Conservation (phyloP, 2,329 filamentous ascomycete species). For the Ophiostoma populinum region DNA sequence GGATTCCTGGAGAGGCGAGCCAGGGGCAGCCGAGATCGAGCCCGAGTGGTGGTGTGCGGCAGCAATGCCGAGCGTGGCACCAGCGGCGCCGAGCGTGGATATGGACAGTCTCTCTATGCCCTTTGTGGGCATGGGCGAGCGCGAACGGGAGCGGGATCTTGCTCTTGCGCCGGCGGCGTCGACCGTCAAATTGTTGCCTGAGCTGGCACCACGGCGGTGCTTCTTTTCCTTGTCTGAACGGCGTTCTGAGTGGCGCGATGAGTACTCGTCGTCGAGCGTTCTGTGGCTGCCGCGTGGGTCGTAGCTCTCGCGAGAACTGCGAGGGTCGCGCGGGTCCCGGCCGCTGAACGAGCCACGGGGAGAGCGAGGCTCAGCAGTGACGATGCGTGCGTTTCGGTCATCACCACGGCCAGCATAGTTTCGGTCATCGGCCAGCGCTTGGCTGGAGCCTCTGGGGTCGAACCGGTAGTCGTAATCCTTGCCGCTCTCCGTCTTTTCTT, state of each 20-base stretch:
- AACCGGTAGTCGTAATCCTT: conserved; percentile 17
- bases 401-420: conserved; percentile 11
- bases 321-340: conserved; percentile 5
- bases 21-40: conserved; percentile 41
- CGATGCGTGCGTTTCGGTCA: conserved; percentile 1
- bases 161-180: conserved; percentile 17
- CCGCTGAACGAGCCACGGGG: not conserved
- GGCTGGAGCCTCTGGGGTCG: conserved; percentile 18
- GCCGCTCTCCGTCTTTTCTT: conserved; percentile 1
- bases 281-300: conserved; percentile 2
- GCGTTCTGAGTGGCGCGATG: too few relatives aligned
- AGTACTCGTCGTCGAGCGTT: conserved; percentile 2
- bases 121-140: conserved; percentile 30
- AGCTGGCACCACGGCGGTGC: conserved; percentile 16
- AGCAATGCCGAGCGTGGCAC: conserved; percentile 1
- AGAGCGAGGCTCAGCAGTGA: not conserved
- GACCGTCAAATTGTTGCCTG: conserved; percentile 25
- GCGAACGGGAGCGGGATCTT: conserved; percentile 17
- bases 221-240: too few relatives aligned
- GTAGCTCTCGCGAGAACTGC: conserved; percentile 1
- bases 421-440: conserved; percentile 16
- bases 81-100: conserved; percentile 21
- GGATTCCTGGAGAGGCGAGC: conserved; percentile 74
- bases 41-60: conserved; percentile 20
- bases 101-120: conserved; percentile 37